Base-by-base conservation (phyloP, 2,329 filamentous ascomycete genomes). In the Exophiala sp. region DNA sequence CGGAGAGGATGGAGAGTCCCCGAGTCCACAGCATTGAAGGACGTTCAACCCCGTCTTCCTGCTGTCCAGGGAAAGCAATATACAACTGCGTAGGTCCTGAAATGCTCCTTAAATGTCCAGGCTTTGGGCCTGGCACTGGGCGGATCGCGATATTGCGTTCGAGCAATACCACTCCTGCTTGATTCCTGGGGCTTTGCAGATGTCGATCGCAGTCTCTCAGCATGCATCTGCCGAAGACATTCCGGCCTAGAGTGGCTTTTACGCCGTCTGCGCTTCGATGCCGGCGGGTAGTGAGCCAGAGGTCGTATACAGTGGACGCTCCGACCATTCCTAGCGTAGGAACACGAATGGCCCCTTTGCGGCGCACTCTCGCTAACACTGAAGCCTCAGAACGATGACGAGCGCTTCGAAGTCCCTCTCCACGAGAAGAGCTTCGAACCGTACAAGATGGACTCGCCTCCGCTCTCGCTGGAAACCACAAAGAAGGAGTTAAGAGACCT, bases 341-440 rank as follows among this genome's bases (percentile, higher is more conserved):
- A 12, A 29, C 24, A 29, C 24, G 24, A 29, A 29, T 8, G 24
- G 7, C 24, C 7, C 24, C 3, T 8, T 29, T 29, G 24, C 7
- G 24, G 24, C 24, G 24, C 5, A 29, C 24, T 29, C 24, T 29
- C 24, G 24, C 24, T 29, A 3, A 29, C 24, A 29, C 24, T 29
- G 24, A 8, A 29, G 24, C 21, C 63, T 52, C 70, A 95, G 91
- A 88, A 91, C 74, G 91, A 96, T 74, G 90, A 96, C 69, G 88
- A 95, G 82, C 84, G 85, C 63, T 97, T 99, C 80, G 84, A 87
- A 69, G 84, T 99, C 72, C 87, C 85, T 69, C 87, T 99, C 73
- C 95, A 89, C 73, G 90, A 96, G 73, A 92, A 97, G 87, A 92
- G 89, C 79, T 99, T 97, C 80, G 94, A 99, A 84, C 96, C 94